Percentiles rank a stretch among this genome's conserved stretches.
These are phyloP conservation scores for Leishmania tropica DNA, from an alignment of 208 protist genomes.

Conservation along the genomic window DNA sequence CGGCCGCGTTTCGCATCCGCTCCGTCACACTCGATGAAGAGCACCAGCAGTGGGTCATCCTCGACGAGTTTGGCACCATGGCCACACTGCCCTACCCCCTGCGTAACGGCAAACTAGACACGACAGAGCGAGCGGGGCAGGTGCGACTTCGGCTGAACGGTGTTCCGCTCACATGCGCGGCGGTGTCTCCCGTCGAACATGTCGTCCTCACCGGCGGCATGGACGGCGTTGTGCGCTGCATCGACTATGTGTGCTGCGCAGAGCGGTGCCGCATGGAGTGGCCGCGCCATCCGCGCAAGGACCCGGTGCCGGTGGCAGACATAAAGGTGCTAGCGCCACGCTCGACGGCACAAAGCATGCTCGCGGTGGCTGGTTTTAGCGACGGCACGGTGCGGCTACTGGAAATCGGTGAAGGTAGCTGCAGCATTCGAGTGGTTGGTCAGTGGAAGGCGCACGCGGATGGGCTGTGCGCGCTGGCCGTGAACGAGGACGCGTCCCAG, in stretches of 20 bases:
- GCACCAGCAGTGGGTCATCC: constrained; percentile 74
- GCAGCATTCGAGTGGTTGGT: constrained; percentile 23
- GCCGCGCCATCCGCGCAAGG: constrained; percentile 3
- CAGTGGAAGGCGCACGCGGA: constrained; percentile 77
- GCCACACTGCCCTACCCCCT: constrained; percentile 37
- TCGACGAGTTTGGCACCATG: constrained; percentile 77
- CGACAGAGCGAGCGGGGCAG: neutral
- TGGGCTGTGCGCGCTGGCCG: constrained; percentile 58
- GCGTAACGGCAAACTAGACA: neutral
- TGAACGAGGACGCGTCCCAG: constrained; percentile 55
- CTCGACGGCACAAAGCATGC: constrained; percentile 22
- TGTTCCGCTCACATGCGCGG: constrained; percentile 82
- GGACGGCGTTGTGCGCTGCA: constrained; percentile 92
- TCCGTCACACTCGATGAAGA: constrained; percentile 56
- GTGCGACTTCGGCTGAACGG: constrained; percentile 84
- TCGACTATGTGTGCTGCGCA: constrained; percentile 85
- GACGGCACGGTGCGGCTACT: constrained; percentile 91
- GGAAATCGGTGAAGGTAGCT: constrained; percentile 19
- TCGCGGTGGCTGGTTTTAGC: constrained; percentile 76
- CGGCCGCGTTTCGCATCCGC: constrained; percentile 51
- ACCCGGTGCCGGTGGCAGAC: constrained; percentile 17
- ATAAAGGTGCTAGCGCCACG: constrained; percentile 19
- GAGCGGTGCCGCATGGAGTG: constrained; percentile 43
- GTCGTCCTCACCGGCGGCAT: constrained; percentile 86
- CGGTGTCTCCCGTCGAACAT: constrained; percentile 79